These are phyloP conservation scores for Iris pallida DNA, from an alignment of 116 monocot genomes.

Conservation along the genomic window DNA sequence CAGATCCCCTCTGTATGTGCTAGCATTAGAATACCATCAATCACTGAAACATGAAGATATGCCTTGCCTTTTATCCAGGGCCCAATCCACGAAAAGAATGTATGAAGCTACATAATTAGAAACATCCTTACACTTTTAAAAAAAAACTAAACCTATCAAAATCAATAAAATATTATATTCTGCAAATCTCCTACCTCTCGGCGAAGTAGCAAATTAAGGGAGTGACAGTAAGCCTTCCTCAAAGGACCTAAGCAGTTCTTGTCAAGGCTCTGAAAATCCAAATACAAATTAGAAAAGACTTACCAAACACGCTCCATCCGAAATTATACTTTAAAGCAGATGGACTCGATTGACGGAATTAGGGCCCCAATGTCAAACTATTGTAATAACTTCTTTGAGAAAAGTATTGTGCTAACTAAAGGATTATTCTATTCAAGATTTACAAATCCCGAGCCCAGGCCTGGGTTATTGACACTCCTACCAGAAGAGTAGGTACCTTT, in stretches of 20 bases:
- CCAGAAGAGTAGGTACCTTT: conserved; percentile 49
- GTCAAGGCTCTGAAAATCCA: conserved; percentile 79
- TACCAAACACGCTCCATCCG: background rate
- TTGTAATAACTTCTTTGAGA: too few relatives aligned
- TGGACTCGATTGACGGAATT: too few relatives aligned
- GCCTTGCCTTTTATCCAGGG: too few relatives aligned
- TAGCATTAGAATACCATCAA: too few relatives aligned
- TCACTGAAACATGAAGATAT: too few relatives aligned
- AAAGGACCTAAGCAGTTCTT: conserved; percentile 87
- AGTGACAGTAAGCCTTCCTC: conserved; percentile 97
- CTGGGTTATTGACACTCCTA: background rate
- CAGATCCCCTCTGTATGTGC: too few relatives aligned
- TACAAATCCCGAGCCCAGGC: too few relatives aligned
- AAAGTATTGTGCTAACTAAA: too few relatives aligned
- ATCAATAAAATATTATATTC: background rate
- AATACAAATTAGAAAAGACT: conserved; percentile 6
- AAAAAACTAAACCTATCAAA: conserved; percentile 5
- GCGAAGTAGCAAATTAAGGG: conserved; percentile 89
- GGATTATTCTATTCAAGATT: background rate
- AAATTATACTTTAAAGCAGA: conserved; percentile 10
- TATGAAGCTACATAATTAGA: too few relatives aligned
- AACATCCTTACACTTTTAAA: background rate
- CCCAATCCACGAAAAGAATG: too few relatives aligned
- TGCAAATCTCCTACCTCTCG: conserved; percentile 64
- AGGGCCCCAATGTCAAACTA: too few relatives aligned